Evolutionary conservation across 805 yeast genomes (phyloP).

Genomic region (Wickerhamiella kurtzmanii): DNA sequence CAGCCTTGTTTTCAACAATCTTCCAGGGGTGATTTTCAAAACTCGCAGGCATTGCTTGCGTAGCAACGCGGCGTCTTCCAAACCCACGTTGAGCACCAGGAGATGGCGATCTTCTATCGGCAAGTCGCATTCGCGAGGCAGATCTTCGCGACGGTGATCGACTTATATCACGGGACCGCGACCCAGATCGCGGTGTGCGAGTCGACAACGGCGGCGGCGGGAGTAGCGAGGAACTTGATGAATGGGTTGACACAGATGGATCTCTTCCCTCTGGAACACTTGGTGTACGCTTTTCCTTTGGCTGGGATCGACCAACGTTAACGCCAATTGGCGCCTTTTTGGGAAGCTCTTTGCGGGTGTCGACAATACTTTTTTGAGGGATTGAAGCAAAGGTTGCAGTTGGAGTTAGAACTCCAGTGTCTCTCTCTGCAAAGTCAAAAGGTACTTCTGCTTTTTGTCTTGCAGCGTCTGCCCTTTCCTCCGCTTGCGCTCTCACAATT

Average conservation of each 20-base stretch:
- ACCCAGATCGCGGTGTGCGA: neutral
- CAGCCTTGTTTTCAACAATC: slow-evolving; percentile 52
- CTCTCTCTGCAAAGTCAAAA: slow-evolving; percentile 12
- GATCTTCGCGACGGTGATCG: neutral
- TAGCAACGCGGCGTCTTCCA: slow-evolving; percentile 1
- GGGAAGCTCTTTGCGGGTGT: slow-evolving; percentile 12
- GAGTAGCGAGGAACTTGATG: neutral
- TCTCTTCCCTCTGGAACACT: neutral
- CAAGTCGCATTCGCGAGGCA: neutral
- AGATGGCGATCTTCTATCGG: slow-evolving; percentile 2
- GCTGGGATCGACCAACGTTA: neutral
- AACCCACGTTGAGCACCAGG: neutral
- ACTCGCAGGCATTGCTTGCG: neutral
- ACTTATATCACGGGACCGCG: neutral
- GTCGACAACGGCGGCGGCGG: neutral
- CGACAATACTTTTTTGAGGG: slow-evolving; percentile 16
- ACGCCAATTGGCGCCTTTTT: slow-evolving; percentile 1
- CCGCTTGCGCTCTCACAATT: slow-evolving; percentile 5
- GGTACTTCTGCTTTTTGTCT: slow-evolving; percentile 14
- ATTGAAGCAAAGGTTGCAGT: slow-evolving; percentile 6
- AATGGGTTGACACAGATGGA: neutral
- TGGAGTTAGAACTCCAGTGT: slow-evolving; percentile 5
- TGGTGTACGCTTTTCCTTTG: neutral
- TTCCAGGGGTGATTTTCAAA: slow-evolving; percentile 42
- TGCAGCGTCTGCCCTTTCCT: slow-evolving; percentile 5